Base-by-base conservation (phyloP, 2,329 filamentous ascomycete species). In the Xenoacremonium recifei region DNA sequence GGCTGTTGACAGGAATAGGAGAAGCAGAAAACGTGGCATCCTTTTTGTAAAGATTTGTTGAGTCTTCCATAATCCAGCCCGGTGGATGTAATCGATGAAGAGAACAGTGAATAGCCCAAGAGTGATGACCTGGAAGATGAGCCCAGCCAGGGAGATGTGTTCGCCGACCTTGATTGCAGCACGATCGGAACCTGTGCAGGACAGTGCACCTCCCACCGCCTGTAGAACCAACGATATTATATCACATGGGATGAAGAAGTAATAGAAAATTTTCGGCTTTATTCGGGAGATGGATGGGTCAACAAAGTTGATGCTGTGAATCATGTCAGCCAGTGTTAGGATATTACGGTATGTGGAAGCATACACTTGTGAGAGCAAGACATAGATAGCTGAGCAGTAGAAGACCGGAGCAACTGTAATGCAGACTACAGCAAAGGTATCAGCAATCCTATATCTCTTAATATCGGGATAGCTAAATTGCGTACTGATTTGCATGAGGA, bases 401-500 rank as follows among this genome's bases (percentile, higher is more conserved):
- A 60, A 62, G 11, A 63, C 50, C 6, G 59, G 60, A 0, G 58
- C 61, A 11, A 62, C 42, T 1, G 61, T 64, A 25, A 63, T 64
- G 42, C 57, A 62, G 16, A 63, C 60, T 62, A 34, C n/a, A n/a
- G 23, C 5, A 7, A 7, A 4, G 6, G 21, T n/a, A 44, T 44
- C 21, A 42, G 30, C 20, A 12, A 33, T n/a, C 29, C 15, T 16
- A 21, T 16, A 31, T 13, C 5, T 18, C 15, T 15, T n/a, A n/a
- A n/a, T n/a, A n/a, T n/a, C n/a, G n/a, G n/a, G n/a, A n/a, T n/a
- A n/a, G n/a, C n/a, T n/a, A n/a, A n/a, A n/a, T n/a, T n/a, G 55
- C 53, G n/a, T 80, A 72, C 73, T 67, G 44, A 84, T 83, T 55
- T 86, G 79, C n/a, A 84, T 73, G 52, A 85, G 68, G 54, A 86